Evolutionary conservation across 2,329 filamentous ascomycete genomes (phyloP).

Genomic region (Trichoderma semiorbis): DNA sequence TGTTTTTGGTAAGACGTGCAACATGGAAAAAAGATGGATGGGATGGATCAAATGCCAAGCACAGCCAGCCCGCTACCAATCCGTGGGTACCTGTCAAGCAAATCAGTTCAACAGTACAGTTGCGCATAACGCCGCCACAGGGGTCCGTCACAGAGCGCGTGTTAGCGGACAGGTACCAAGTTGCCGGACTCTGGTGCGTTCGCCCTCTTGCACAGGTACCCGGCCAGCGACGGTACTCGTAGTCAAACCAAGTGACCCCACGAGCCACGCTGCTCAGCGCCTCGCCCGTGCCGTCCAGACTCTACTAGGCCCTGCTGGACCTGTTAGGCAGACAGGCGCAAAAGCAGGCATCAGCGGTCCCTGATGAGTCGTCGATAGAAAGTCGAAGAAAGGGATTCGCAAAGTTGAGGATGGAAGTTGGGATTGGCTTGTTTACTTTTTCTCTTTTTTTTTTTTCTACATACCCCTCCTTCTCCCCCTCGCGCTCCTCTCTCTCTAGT

Average conservation of each 20-base stretch:
- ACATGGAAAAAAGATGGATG: background rate
- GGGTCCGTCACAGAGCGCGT: background rate
- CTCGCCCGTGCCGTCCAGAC: background rate
- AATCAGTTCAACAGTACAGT: background rate
- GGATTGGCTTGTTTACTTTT: background rate
- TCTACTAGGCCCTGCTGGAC: background rate
- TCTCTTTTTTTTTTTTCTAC: background rate
- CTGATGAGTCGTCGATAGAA: background rate
- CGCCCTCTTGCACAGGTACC: background rate
- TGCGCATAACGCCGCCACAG: background rate
- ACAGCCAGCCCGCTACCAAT: background rate
- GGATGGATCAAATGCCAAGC: background rate
- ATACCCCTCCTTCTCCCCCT: background rate
- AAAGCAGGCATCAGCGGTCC: constrained; percentile 11
- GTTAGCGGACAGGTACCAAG: background rate
- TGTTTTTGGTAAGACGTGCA: background rate
- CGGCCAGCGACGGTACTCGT: background rate
- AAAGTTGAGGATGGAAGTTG: background rate
- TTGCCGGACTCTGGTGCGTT: background rate
- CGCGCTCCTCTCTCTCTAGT: background rate
- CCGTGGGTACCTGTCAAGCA: background rate
- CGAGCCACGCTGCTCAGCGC: background rate
- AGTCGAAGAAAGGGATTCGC: background rate
- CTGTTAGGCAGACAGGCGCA: constrained; percentile 11
- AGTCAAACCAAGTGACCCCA: background rate